phyloP scores from a whole-genome alignment of 208 protist species.

The Novymonas esmeraldas region DNA sequence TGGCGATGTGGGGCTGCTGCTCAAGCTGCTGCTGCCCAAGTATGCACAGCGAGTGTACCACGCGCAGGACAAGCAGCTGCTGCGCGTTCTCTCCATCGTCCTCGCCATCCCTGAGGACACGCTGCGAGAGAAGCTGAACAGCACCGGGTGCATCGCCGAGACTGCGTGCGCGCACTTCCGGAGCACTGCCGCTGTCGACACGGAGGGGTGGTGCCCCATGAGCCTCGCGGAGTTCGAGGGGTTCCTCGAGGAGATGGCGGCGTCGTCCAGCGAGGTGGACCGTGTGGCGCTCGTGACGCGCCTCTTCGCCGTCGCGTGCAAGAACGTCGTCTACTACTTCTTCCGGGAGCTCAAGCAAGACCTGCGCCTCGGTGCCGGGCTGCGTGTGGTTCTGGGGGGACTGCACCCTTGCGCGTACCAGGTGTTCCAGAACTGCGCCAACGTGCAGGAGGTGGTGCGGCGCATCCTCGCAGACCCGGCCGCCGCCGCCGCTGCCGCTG shows the following conservation, averaged over 20 bases:
- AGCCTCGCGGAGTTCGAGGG: conserved; percentile 28
- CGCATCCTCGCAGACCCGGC: conserved; percentile 27
- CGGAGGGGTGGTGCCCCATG: conserved; percentile 42
- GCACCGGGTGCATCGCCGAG: conserved; percentile 68
- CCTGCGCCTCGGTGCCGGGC: conserved; percentile 34
- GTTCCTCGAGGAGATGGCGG: conserved; percentile 37
- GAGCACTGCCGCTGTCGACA: conserved; percentile 21
- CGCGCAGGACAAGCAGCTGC: conserved; percentile 79
- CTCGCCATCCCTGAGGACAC: conserved; percentile 38
- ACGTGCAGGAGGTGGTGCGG: conserved; percentile 48
- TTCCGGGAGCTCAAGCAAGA: conserved; percentile 52
- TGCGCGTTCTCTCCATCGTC: conserved; percentile 52
- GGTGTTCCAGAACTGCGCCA: conserved; percentile 52
- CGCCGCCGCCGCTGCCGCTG: not conserved
- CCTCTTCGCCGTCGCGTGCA: conserved; percentile 36
- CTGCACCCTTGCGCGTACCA: conserved; percentile 42
- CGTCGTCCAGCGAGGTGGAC: conserved; percentile 24
- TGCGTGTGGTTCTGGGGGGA: conserved; percentile 44
- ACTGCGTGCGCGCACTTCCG: conserved; percentile 48
- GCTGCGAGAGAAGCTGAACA: conserved; percentile 52
- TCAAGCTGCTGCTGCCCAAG: conserved; percentile 73
- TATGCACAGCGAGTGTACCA: conserved; percentile 72
- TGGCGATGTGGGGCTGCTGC: conserved; percentile 62
- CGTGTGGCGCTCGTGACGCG: conserved; percentile 30
- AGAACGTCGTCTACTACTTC: conserved; percentile 37